These are phyloP conservation scores for Populus hybrid DNA, from an alignment of 441 rosid species.

Conservation along the genomic window DNA sequence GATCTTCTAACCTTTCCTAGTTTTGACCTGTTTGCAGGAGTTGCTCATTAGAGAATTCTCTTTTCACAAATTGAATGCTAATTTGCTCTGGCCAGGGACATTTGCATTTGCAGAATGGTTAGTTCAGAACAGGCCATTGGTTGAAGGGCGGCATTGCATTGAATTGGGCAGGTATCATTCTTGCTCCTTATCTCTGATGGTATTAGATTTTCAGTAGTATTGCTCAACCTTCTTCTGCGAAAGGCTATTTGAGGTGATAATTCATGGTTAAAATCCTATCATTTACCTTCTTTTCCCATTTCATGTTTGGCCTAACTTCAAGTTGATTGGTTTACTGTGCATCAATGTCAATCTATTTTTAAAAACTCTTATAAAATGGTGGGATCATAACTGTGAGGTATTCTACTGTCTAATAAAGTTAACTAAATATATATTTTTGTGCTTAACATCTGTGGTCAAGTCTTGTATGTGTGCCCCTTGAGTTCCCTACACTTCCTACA, in stretches of 20 bases:
- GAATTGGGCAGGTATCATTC: conserved; percentile 81
- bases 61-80: conserved; percentile 90
- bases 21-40: conserved; percentile 48
- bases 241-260: not conserved
- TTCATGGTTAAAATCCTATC: conserved; percentile 2
- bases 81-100: conserved; percentile 97
- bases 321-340: not conserved
- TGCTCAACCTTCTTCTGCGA: not conserved
- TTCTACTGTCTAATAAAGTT: not conserved
- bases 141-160: conserved; percentile 60
- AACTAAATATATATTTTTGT: too few relatives aligned
- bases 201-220: not conserved
- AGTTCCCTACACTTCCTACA: not conserved
- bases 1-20: not conserved
- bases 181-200: not conserved
- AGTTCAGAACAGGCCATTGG: conserved; percentile 37
- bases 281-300: not conserved
- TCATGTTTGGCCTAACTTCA: not conserved
- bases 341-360: not conserved
- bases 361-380: too few relatives aligned
- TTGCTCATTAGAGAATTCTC: conserved; percentile 73
- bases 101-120: conserved; percentile 93
- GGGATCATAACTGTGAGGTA: not conserved
- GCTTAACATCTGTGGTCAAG: not conserved
- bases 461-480: not conserved